Base-by-base conservation (phyloP, 2,329 filamentous ascomycete genomes). In the Phaeophleospora eucalypticola region DNA sequence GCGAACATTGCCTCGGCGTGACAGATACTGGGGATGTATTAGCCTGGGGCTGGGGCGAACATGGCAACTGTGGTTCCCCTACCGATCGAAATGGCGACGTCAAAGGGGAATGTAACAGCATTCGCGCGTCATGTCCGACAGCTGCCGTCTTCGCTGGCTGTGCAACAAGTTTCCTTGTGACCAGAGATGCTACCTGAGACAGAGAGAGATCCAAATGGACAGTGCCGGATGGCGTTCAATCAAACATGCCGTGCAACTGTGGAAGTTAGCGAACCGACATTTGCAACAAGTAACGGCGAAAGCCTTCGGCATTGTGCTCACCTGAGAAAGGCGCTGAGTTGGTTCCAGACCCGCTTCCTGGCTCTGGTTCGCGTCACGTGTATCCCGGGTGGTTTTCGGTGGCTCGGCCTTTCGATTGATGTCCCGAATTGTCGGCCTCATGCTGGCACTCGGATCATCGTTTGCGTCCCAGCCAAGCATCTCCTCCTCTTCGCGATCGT, bases 11-110 rank as follows among this genome's bases (percentile, higher is more conserved):
- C n/a, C 68, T 97, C 52, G 87, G 82, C 7, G 68, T 91, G 19
- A 82, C 86, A 8, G 73, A 77, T 16, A 42, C 54, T 51, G 81
- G 81, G 1, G 78, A 83, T 41, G 81, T 95, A 1, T 69, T 94
- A 40, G 80, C 87, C 1, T 97, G 91, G 89, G 93, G 93, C 16
- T 98, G 93, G 93, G 90, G 89, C 2, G 91, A 97, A 68, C 93
- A 98, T 69, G 93, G 93, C 1, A 98, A 98, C 65, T 98, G 93
- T 65, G 93, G 93, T 2, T 79, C 81, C 29, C 73, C 78, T 35
- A 73, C 71, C 10, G 80, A 82, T 51, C 71, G 76, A 15, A 71
- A 77, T 51, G 82, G 81, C 41, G 80, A 87, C 66, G 82, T 89
- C 37, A 84, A 83, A 54, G 84, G 79, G 8, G 75, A 74, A 49